Percentiles rank a stretch among this genome's conserved stretches.
phyloP scores from a whole-genome alignment of 192 early-diverging fungal species.

The Entrophospora sp. region DNA sequence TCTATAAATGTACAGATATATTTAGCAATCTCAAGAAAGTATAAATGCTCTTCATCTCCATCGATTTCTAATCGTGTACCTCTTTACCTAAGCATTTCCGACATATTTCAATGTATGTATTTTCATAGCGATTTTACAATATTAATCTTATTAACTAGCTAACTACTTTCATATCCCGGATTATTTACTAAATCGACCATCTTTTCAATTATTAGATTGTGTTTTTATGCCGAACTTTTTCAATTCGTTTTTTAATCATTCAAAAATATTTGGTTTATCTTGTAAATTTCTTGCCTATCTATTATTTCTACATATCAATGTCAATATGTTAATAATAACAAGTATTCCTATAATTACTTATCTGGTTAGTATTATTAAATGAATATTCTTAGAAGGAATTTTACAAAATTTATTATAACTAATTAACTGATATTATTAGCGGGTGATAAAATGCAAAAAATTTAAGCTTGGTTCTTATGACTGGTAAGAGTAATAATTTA shows the following conservation, averaged over 20 bases:
- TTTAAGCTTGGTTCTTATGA: not conserved
- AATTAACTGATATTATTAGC: no score
- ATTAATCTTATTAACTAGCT: no score
- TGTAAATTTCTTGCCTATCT: not conserved
- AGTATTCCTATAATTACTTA: not conserved
- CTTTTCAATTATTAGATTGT: no score
- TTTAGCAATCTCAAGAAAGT: no score
- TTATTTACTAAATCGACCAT: no score
- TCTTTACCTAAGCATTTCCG: no score
- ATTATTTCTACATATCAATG: not conserved
- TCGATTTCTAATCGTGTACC: no score
- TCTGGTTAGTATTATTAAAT: not conserved
- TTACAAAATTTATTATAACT: not conserved
- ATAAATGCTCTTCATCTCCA: no score
- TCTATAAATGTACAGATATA: no score
- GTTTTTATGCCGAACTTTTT: conserved; percentile 3
- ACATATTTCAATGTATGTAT: no score
- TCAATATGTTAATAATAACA: conserved; percentile 1
- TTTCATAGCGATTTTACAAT: no score
- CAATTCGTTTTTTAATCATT: not conserved
- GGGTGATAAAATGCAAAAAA: not conserved
- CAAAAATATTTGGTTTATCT: not conserved
- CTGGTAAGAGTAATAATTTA: not conserved
- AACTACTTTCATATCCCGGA: no score
- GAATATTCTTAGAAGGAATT: not conserved